These are phyloP conservation scores for Ogataea pignaliae DNA, from an alignment of 805 yeast genomes.

Conservation along the genomic window DNA sequence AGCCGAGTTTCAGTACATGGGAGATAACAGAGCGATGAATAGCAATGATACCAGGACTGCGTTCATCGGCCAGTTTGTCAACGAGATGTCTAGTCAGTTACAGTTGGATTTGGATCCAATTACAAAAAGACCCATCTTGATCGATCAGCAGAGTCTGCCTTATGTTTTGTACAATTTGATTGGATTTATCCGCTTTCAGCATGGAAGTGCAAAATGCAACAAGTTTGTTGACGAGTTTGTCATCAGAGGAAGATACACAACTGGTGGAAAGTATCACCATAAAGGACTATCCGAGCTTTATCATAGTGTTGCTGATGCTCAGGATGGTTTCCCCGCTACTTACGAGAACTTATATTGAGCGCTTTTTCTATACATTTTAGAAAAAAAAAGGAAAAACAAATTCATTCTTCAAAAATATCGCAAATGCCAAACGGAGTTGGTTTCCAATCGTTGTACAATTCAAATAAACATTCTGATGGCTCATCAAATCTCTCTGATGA, in stretches of 20 bases:
- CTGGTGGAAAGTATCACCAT: slow-evolving; percentile 17
- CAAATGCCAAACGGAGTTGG: slow-evolving; percentile 51
- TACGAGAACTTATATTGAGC: neutral
- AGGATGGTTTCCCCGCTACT: slow-evolving; percentile 1
- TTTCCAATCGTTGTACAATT: slow-evolving; percentile 38
- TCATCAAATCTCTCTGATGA: neutral
- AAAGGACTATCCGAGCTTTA: slow-evolving; percentile 23
- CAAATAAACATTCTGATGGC: slow-evolving; percentile 23
- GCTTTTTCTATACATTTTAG: neutral
- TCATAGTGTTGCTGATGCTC: neutral
- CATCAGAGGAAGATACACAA: slow-evolving; percentile 20
- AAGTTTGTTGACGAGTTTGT: slow-evolving; percentile 27
- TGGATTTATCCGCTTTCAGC: slow-evolving; percentile 25
- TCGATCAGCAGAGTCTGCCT: slow-evolving; percentile 15
- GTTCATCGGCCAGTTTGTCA: too few species aligned
- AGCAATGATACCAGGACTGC: too few species aligned
- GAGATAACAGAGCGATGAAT: too few species aligned
- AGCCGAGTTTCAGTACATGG: too few species aligned
- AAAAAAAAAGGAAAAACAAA: neutral
- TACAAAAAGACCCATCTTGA: slow-evolving; percentile 11
- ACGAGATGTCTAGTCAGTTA: neutral
- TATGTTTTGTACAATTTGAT: slow-evolving; percentile 17
- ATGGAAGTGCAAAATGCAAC: slow-evolving; percentile 14
- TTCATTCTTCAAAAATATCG: slow-evolving; percentile 1
- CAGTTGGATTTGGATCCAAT: slow-evolving; percentile 5